phyloP scores from a whole-genome alignment of 2,329 filamentous ascomycete genomes.

The Botrytis squamosa region DNA sequence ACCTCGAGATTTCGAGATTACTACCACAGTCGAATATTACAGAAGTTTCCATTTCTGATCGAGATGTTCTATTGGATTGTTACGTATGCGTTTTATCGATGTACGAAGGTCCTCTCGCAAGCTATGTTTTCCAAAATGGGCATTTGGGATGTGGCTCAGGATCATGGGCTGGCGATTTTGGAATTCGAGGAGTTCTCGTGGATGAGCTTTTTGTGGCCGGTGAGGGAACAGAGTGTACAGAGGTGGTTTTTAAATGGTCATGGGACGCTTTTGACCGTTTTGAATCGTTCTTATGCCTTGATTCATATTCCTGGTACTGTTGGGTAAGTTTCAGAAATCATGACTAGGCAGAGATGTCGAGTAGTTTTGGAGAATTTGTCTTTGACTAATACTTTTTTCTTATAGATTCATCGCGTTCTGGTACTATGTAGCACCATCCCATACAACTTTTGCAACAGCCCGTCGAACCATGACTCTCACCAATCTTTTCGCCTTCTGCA shows the following conservation, averaged over 20 bases:
- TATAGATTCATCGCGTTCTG: constrained; percentile 61
- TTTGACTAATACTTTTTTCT: background rate
- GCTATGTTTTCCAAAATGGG: constrained; percentile 41
- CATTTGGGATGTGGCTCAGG: constrained; percentile 56
- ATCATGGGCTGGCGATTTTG: constrained; percentile 54
- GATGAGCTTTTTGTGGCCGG: constrained; percentile 52
- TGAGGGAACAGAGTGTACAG: constrained; percentile 53
- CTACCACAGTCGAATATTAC: constrained; percentile 60
- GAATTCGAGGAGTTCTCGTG: constrained; percentile 52
- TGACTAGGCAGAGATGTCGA: background rate
- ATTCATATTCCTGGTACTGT: constrained; percentile 62
- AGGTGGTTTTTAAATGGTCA: constrained; percentile 57
- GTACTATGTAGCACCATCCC: constrained; percentile 56
- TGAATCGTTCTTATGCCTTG: constrained; percentile 59
- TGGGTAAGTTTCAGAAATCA: constrained; percentile 43
- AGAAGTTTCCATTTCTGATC: constrained; percentile 64
- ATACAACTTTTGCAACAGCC: constrained; percentile 46
- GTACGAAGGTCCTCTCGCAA: constrained; percentile 34
- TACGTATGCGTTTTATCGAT: constrained; percentile 42
- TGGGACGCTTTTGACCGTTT: constrained; percentile 50
- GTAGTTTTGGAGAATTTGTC: background rate
- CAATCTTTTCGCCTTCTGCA: constrained; percentile 53
- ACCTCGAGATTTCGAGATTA: constrained; percentile 60
- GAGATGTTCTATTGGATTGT: constrained; percentile 69
- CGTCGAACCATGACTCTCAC: constrained; percentile 52